These are phyloP conservation scores for Coprinellus aureogranulatus DNA, from an alignment of 768 basidiomycete species.

Conservation along the genomic window DNA sequence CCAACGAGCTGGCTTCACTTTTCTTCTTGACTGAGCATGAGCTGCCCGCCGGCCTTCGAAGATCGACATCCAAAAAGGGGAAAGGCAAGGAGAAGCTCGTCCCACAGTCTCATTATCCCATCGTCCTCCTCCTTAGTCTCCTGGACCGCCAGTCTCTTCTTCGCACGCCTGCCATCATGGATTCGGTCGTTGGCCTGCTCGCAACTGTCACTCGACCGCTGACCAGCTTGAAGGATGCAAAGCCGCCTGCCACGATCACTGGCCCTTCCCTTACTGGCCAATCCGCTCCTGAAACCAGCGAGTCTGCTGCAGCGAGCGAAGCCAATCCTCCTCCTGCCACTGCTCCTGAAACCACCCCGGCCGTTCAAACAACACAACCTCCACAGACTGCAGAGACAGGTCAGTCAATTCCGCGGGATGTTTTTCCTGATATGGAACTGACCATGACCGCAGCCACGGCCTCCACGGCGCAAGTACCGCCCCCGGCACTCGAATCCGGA, in stretches of 20 bases:
- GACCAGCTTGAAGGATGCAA: conserved; percentile 53
- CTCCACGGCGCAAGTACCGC: not conserved
- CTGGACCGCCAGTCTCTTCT: conserved; percentile 85
- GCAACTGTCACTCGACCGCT: conserved; percentile 88
- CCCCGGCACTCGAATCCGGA: conserved; percentile 16
- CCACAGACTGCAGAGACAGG: not conserved
- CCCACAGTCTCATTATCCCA: conserved; percentile 82
- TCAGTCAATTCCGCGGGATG: not conserved
- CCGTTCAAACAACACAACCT: not conserved
- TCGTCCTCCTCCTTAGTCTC: conserved; percentile 83
- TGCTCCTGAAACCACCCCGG: conserved; percentile 5
- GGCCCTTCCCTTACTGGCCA: not conserved
- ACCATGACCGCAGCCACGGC: not conserved
- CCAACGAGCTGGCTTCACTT: conserved; percentile 79
- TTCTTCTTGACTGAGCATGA: conserved; percentile 98
- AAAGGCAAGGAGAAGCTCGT: conserved; percentile 91
- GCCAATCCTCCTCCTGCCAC: conserved; percentile 11
- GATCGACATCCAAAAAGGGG: conserved; percentile 73
- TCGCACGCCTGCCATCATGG: conserved; percentile 87
- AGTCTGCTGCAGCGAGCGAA: conserved; percentile 15
- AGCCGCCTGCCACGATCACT: conserved; percentile 1
- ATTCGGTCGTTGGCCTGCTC: conserved; percentile 84
- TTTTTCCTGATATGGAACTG: not conserved
- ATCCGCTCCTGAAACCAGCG: conserved; percentile 21
- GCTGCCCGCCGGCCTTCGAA: conserved; percentile 72